Evolutionary conservation across 305 asterid species (phyloP).

Genomic region (Fraxinus sp.): DNA sequence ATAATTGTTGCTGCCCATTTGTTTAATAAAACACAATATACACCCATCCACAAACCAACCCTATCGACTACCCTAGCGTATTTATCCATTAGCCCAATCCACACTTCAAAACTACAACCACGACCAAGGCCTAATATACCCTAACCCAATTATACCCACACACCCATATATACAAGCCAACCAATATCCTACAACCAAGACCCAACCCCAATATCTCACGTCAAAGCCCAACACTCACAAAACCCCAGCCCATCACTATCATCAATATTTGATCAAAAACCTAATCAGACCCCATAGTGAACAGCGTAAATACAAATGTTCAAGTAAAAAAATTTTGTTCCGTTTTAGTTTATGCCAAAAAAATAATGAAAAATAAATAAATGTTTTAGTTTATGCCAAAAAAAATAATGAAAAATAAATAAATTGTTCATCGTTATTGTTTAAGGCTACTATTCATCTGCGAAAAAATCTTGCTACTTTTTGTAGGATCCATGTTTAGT

Average conservation of each 20-base stretch:
- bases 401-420: too few species aligned
- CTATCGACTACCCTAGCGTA: not conserved
- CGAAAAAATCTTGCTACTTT: too few species aligned
- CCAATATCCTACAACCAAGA: not conserved
- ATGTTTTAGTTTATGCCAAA: too few species aligned
- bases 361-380: too few species aligned
- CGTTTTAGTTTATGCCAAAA: too few species aligned
- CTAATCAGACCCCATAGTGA: not conserved
- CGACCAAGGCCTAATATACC: not conserved
- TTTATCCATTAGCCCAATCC: not conserved
- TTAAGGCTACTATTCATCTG: too few species aligned
- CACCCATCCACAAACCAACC: not conserved
- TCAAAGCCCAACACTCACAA: not conserved
- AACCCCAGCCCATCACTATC: not conserved
- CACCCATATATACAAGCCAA: not conserved
- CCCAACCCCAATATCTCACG: too few species aligned
- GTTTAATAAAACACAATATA: not conserved
- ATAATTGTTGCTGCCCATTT: not conserved
- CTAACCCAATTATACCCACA: not conserved
- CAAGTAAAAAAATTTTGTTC: not conserved
- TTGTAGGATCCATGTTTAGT: too few species aligned
- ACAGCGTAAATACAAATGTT: not conserved
- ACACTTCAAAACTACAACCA: not conserved
- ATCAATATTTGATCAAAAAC: not conserved
- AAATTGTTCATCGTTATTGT: too few species aligned